Evolutionary conservation across 2,329 filamentous ascomycete genomes (phyloP).

Genomic region (Fusarium drepaniforme): DNA sequence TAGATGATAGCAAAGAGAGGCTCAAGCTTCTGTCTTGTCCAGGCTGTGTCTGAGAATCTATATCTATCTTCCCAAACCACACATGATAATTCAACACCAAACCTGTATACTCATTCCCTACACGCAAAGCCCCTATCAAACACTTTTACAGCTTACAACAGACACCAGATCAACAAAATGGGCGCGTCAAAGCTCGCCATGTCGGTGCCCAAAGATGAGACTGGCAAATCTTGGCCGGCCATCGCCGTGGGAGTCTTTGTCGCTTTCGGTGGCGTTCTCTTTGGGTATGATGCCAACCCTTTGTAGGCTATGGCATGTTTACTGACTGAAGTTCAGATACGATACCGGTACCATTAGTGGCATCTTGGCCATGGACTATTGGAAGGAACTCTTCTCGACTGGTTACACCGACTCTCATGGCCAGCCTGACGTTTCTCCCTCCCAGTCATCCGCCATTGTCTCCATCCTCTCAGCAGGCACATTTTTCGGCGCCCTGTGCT

Average conservation of each 20-base stretch:
- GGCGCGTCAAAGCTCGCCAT: not conserved
- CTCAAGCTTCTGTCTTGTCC: not conserved
- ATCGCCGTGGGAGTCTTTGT: slow-evolving; percentile 68
- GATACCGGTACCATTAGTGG: slow-evolving; percentile 57
- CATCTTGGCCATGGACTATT: slow-evolving; percentile 56
- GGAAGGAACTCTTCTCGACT: slow-evolving; percentile 51
- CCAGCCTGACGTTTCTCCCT: slow-evolving; percentile 56
- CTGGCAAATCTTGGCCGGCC: slow-evolving; percentile 70
- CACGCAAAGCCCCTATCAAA: not conserved
- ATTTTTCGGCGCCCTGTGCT: slow-evolving; percentile 77
- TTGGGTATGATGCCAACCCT: slow-evolving; percentile 1
- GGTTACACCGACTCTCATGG: slow-evolving; percentile 38
- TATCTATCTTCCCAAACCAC: slow-evolving; percentile 1
- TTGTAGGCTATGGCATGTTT: not conserved
- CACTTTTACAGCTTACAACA: not conserved
- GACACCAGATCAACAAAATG: not conserved
- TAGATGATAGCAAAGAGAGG: not conserved
- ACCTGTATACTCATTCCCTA: not conserved
- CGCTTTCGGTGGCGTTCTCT: slow-evolving; percentile 23
- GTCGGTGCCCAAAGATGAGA: slow-evolving; percentile 45
- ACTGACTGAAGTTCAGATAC: not conserved
- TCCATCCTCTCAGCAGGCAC: slow-evolving; percentile 83
- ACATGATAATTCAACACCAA: not conserved
- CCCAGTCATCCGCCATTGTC: slow-evolving; percentile 72
- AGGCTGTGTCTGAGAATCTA: not conserved